Base-by-base conservation (phyloP, 2,329 filamentous ascomycete genomes). In the Coleophoma cylindrospora region DNA sequence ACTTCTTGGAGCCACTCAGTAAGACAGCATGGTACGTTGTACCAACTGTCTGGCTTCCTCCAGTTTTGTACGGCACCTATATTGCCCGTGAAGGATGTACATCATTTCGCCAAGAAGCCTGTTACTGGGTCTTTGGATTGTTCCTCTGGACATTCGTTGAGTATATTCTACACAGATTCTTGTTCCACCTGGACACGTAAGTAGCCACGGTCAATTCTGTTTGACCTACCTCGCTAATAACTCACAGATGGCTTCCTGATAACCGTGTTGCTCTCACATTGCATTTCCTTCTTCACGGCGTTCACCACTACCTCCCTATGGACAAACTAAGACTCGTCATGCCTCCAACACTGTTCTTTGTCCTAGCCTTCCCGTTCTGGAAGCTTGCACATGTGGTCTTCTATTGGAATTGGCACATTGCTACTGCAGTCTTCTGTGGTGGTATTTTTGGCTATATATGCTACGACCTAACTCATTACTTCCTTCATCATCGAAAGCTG, bases 231-330 rank as follows among this genome's bases (percentile, higher is more conserved):
- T 45, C 48, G 34, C 50, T 74, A 55, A 73, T 56, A 19, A 41
- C 10, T 11, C 40, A 14, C 48, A 95, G 89, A 44, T 89, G 84
- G 64, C 85, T 99, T 11, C 94, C 94, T 0, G 89, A 99, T 67
- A 95, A 97, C 68, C 81, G 90, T 49, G 85, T 89, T n/a, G 86
- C 81, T 56, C 75, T 99, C 52, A 95, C 90, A 0, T 61, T 86
- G 17, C 94, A 99, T 68, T 99, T 99, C 72, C 73, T 96, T 38
- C 87, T 99, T 22, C 94, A 99, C 63, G 94, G 94, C 56, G 89
- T 99, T 56, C 94, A 99, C 66, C 94, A 99, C 70, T 99, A 97
- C 70, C 80, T 99, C 4, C 94, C 94, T n/a, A 97, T 99, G 94
- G 94, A 99, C 73, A 92, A 86, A 65, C 92, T 96, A 63, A 86